Evolutionary conservation across 176 grass and related monocot species (phyloP).

Genomic region (Lolium multiflorum): DNA sequence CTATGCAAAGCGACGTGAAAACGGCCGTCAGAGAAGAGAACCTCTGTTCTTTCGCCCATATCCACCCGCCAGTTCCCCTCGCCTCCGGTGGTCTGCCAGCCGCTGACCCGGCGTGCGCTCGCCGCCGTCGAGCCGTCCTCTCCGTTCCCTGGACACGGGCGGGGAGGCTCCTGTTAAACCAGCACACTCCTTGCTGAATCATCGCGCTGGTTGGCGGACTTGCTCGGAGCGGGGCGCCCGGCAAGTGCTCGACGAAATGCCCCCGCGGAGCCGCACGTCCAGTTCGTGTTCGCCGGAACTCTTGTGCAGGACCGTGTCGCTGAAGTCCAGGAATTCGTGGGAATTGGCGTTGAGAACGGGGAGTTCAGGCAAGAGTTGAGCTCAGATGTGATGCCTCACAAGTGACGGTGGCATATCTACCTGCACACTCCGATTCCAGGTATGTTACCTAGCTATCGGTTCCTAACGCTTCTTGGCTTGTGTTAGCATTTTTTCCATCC

Average conservation of each 20-base stretch:
- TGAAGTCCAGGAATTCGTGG: too few species aligned
- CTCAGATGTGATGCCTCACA: background rate
- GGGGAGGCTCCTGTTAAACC: background rate
- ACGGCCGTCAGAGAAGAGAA: too few species aligned
- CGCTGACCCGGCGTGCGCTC: background rate
- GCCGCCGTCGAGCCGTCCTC: background rate
- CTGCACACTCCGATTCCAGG: background rate
- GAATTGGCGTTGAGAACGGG: too few species aligned
- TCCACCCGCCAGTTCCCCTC: background rate
- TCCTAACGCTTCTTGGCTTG: background rate
- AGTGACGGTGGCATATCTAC: background rate
- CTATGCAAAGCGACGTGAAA: too few species aligned
- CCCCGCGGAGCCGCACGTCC: background rate
- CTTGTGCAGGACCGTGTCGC: background rate
- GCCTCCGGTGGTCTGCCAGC: background rate
- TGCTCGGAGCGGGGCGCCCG: background rate
- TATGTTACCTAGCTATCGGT: background rate
- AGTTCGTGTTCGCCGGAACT: background rate
- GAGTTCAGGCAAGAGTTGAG: background rate
- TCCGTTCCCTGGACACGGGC: background rate
- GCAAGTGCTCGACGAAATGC: background rate
- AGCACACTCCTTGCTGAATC: background rate
- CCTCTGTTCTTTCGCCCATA: too few species aligned
- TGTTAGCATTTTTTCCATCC: background rate
- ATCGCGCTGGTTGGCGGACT: background rate